phyloP scores from a whole-genome alignment of 78 protist genomes.

The Protostelium mycophagum region DNA sequence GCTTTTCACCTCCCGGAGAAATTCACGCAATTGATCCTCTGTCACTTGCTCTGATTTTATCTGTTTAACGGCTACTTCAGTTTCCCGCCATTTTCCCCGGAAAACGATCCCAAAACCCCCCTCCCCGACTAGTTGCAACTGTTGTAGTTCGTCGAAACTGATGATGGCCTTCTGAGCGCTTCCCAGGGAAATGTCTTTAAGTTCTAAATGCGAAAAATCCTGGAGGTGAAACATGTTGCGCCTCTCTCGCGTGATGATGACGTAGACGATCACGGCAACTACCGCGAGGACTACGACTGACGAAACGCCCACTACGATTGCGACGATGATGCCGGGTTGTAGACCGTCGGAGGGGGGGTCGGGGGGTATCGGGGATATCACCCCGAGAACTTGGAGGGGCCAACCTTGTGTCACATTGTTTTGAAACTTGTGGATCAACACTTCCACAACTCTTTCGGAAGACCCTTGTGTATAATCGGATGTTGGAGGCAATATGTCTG shows the following conservation, averaged over 20 bases:
- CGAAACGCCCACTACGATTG: neutral
- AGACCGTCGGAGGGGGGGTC: no score
- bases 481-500: no score
- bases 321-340: no score
- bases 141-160: neutral
- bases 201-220: neutral
- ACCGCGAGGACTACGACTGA: neutral
- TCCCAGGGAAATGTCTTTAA: neutral
- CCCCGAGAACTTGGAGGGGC: no score
- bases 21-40: neutral
- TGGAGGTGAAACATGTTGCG: neutral
- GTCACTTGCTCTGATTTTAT: neutral
- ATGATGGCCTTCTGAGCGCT: neutral
- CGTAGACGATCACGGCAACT: neutral
- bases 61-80: neutral
- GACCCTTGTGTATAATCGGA: no score
- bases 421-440: no score
- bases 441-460: no score
- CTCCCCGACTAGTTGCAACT: neutral
- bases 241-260: neutral
- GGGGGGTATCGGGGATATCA: no score
- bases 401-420: no score
- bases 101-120: neutral
- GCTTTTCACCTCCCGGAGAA: neutral
- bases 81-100: neutral